Percentiles rank a stretch among this genome's conserved stretches.
Evolutionary conservation across 495 filamentous ascomycete genomes (phyloP).

Genomic region (Penicillium tannophilum): DNA sequence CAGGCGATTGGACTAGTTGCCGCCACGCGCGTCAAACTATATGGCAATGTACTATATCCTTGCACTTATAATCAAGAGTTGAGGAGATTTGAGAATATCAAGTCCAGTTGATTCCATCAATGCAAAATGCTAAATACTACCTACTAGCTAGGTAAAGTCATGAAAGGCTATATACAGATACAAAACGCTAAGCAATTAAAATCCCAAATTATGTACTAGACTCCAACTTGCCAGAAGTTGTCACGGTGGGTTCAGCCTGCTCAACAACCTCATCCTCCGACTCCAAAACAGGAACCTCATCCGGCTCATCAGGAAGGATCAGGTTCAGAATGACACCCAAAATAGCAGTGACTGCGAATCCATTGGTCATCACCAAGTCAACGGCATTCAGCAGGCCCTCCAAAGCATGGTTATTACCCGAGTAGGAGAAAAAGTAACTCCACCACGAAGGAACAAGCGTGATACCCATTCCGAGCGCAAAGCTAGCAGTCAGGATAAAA

Average conservation of each 20-base stretch:
- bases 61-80: too few species aligned
- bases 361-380: conserved; percentile 75
- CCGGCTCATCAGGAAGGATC: conserved; percentile 70
- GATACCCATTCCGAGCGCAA: conserved; percentile 77
- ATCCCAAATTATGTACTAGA: conserved; percentile 5
- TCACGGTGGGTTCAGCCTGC: neutral
- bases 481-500: conserved; percentile 80
- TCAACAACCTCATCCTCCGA: conserved; percentile 20
- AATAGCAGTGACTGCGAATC: conserved; percentile 65
- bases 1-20: too few species aligned
- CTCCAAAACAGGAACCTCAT: conserved; percentile 47
- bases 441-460: conserved; percentile 83
- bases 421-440: conserved; percentile 71
- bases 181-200: neutral
- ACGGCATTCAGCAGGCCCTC: conserved; percentile 84
- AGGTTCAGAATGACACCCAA: conserved; percentile 74
- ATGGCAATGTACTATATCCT: too few species aligned
- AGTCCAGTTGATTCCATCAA: neutral
- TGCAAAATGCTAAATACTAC: neutral
- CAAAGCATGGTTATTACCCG: conserved; percentile 68
- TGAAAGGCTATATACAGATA: conserved; percentile 2
- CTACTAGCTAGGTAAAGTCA: neutral
- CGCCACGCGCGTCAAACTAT: too few species aligned
- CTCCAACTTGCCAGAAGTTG: conserved; percentile 6
- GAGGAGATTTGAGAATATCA: neutral